phyloP scores from a whole-genome alignment of 2,329 filamentous ascomycete species.

The Neospermospora avenae region DNA sequence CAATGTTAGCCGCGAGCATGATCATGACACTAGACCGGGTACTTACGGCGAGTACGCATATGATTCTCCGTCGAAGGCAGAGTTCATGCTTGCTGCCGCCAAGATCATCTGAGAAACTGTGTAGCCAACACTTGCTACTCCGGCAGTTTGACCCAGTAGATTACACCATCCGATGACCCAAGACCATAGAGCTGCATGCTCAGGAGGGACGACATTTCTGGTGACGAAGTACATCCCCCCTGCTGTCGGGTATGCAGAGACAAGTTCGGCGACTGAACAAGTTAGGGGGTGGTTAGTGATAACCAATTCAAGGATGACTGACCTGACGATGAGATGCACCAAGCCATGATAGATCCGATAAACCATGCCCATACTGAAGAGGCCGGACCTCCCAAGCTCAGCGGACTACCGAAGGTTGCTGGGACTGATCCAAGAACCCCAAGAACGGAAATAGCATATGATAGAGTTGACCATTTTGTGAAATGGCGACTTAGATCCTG shows the following conservation, averaged over 20 bases:
- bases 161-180: constrained; percentile 69
- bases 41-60: constrained; percentile 57
- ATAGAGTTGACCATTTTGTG: constrained; percentile 63
- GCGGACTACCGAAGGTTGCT: constrained; percentile 57
- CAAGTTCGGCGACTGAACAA: constrained; percentile 22
- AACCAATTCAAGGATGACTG: background rate
- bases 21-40: background rate
- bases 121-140: constrained; percentile 60
- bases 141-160: constrained; percentile 60
- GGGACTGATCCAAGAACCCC: constrained; percentile 64
- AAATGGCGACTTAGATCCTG: constrained; percentile 62
- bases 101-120: constrained; percentile 63
- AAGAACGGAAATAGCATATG: constrained; percentile 63
- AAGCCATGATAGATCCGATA: constrained; percentile 60
- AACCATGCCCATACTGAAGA: constrained; percentile 66
- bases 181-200: constrained; percentile 59
- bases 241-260: constrained; percentile 51
- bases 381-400: constrained; percentile 57
- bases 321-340: constrained; percentile 60
- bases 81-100: constrained; percentile 60
- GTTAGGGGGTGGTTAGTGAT: background rate
- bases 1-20: background rate
- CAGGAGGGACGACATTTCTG: constrained; percentile 59
- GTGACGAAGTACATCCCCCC: constrained; percentile 68
- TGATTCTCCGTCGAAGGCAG: constrained; percentile 43